Percentiles rank a stretch among this genome's conserved stretches.
Evolutionary conservation across 2,329 filamentous ascomycete genomes (phyloP).

Genomic region (Herpotrichia juniperi): DNA sequence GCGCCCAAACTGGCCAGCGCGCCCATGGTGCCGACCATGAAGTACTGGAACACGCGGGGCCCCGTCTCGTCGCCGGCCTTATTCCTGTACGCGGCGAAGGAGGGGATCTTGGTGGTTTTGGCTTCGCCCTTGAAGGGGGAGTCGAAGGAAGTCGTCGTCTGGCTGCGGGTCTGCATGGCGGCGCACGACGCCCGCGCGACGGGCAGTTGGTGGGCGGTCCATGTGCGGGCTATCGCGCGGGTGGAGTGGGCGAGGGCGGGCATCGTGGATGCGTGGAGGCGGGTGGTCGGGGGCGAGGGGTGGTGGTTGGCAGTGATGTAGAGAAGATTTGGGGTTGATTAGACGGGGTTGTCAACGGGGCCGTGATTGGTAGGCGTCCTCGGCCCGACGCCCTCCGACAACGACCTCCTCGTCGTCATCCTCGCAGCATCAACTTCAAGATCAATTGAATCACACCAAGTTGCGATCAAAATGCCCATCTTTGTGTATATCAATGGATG

Average conservation of each 20-base stretch:
- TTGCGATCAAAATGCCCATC: background rate
- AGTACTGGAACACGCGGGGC: conserved; percentile 94
- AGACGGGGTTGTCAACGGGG: conserved; percentile 16
- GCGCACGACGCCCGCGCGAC: conserved; percentile 53
- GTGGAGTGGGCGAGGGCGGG: conserved; percentile 55
- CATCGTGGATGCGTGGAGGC: conserved; percentile 49
- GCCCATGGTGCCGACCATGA: conserved; percentile 97
- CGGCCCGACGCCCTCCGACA: background rate
- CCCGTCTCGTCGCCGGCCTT: conserved; percentile 66
- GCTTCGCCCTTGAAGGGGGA: conserved; percentile 62
- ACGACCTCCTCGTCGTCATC: background rate
- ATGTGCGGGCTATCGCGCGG: conserved; percentile 54
- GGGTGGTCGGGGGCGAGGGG: conserved; percentile 22
- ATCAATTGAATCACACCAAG: background rate
- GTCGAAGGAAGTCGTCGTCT: conserved; percentile 53
- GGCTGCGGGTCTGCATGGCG: conserved; percentile 50
- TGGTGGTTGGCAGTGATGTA: conserved; percentile 17
- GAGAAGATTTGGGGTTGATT: conserved; percentile 11
- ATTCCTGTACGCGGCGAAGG: conserved; percentile 87
- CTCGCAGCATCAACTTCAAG: background rate
- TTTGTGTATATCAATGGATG: background rate
- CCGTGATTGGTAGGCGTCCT: conserved; percentile 25
- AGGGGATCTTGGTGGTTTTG: conserved; percentile 73
- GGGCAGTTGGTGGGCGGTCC: conserved; percentile 54
- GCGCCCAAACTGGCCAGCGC: conserved; percentile 90